Conservation (phyloP, 2,329 filamentous ascomycete species). For the Cadophora gregata region DNA sequence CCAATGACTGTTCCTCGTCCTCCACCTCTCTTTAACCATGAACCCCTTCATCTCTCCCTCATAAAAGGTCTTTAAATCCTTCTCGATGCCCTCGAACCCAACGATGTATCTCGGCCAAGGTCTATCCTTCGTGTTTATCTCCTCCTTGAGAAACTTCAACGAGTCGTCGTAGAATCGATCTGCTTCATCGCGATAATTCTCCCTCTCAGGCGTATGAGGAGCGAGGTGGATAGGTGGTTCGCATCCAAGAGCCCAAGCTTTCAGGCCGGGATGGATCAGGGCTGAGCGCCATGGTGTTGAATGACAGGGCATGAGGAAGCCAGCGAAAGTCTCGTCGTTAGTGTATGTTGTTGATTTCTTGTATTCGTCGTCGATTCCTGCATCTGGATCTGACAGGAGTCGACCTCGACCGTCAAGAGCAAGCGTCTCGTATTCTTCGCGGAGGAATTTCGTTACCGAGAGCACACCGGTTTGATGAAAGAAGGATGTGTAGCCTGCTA, state of each 20-base stretch:
- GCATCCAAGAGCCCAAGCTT: slow-evolving; percentile 86
- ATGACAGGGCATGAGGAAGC: slow-evolving; percentile 95
- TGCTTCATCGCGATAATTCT: slow-evolving; percentile 82
- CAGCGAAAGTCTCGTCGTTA: slow-evolving; percentile 59
- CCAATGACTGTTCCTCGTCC: slow-evolving; percentile 64
- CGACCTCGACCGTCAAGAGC: slow-evolving; percentile 52
- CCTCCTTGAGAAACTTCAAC: slow-evolving; percentile 56
- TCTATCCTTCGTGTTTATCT: slow-evolving; percentile 42
- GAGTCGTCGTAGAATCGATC: slow-evolving; percentile 84
- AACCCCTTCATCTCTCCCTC: slow-evolving; percentile 51
- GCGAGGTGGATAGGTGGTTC: slow-evolving; percentile 79
- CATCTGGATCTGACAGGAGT: slow-evolving; percentile 36
- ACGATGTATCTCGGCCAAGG: slow-evolving; percentile 63
- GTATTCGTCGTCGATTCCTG: slow-evolving; percentile 26
- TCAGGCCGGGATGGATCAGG: slow-evolving; percentile 74
- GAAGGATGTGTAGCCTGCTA: slow-evolving; percentile 76
- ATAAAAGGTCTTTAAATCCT: slow-evolving; percentile 52
- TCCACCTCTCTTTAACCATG: slow-evolving; percentile 57
- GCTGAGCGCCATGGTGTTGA: slow-evolving; percentile 94
- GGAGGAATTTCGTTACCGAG: slow-evolving; percentile 75
- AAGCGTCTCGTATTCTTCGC: slow-evolving; percentile 70
- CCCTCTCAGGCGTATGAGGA: slow-evolving; percentile 65
- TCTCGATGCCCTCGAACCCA: slow-evolving; percentile 65
- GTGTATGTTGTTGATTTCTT: slow-evolving; percentile 21
- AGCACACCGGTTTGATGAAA: slow-evolving; percentile 84